Evolutionary conservation across 2,329 filamentous ascomycete species (phyloP), one percentile per base, ranked within the genome.

Genomic region (Tolypocladium ophioglossoides): DNA sequence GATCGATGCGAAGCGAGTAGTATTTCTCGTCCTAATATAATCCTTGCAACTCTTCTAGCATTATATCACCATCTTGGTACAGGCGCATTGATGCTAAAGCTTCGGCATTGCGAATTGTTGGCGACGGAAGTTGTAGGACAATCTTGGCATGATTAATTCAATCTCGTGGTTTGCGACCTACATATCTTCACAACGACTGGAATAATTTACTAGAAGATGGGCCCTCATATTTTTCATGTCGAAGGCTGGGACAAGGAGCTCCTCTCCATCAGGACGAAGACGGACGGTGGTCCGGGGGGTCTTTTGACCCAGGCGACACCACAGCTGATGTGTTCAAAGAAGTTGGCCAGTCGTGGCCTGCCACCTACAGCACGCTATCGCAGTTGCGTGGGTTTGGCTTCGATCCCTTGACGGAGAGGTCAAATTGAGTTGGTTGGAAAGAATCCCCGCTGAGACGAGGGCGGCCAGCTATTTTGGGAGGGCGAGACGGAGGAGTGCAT

Each of bases 401-500:
- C 30, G 49, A 40, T 24, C 49, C 30, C n/a, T 27, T 14, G 5
- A 37, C 20, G 20, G 30, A 27, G 27, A 35, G 49, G 16, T 52
- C 52, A 12, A 50, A 50, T 54, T 7, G 39, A 53, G 7, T 35
- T 59, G 38, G 52, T 54, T 16, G 30, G 30, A 30, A 30, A 30
- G 30, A 30, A 30, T 9, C 8, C 30, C 7, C 16, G 39, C n/a
- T 59, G 57, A 54, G 57, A 59, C 11, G 51, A 56, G n/a, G 57
- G 49, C 16, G 46, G 46, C 2, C 52, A 59, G 52, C 52, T 18
- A 18, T 59, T 52, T 52, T 59, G 57, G 57, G 56, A 56, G 18
- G 57, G 57, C 6, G 54, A 59, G 47, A 54, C 52, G 4, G 57
- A 59, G 20, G 56, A 57, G 50, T 57, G 56, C 38, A 57, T 57